Conservation (phyloP, 1,284 basidiomycete species). For the Phylloporus sp. region DNA sequence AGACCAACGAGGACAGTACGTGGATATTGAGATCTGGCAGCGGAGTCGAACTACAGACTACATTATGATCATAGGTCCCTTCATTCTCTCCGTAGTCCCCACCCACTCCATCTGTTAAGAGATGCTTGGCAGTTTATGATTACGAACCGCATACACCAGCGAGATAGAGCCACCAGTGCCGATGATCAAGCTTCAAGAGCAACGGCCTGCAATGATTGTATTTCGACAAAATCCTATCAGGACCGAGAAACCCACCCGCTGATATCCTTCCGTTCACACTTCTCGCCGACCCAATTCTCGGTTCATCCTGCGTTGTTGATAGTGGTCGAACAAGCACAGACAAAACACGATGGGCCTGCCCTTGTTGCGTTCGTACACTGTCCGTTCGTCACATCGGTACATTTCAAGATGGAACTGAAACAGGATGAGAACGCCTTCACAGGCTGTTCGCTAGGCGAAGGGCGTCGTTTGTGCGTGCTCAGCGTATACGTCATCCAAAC, state of each 20-base stretch:
- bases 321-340: constrained; percentile 72
- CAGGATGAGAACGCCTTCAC: constrained; percentile 72
- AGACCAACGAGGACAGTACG: neutral
- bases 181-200: constrained; percentile 69
- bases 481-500: constrained; percentile 60
- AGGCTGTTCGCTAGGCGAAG: constrained; percentile 53
- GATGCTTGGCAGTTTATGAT: constrained; percentile 72
- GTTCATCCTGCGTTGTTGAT: constrained; percentile 57
- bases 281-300: constrained; percentile 74
- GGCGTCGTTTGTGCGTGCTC: constrained; percentile 44
- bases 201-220: constrained; percentile 60
- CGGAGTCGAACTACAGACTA: constrained; percentile 9
- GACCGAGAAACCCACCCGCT: constrained; percentile 65
- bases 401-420: constrained; percentile 60
- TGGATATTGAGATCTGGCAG: neutral
- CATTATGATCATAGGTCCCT: neutral
- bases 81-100: constrained; percentile 58
- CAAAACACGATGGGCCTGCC: constrained; percentile 73
- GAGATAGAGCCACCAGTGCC: constrained; percentile 77
- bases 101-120: constrained; percentile 67
- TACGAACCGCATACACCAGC: constrained; percentile 69
- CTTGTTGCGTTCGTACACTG: constrained; percentile 67
- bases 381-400: constrained; percentile 67
- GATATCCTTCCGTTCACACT: constrained; percentile 79
- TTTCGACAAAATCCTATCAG: too few species aligned